Conservation (phyloP, 177 flowering plant species). For the Vitis hybrid region DNA sequence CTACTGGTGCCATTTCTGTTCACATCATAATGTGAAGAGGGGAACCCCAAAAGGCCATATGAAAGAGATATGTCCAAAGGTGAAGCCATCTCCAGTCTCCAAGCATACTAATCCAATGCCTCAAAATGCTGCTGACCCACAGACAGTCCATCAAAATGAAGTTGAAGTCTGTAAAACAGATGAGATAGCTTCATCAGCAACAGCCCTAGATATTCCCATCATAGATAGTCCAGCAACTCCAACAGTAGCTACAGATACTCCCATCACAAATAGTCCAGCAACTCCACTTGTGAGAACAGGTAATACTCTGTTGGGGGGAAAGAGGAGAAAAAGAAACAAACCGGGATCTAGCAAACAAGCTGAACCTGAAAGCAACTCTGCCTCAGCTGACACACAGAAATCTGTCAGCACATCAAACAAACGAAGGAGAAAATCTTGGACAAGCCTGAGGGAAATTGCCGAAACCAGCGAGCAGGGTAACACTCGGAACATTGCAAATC, state of each 20-base stretch:
- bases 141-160: background rate
- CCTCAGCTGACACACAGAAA: slow-evolving; percentile 25
- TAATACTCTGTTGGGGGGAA: slow-evolving; percentile 37
- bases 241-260: slow-evolving; percentile 4
- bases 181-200: slow-evolving; percentile 5
- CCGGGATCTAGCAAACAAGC: slow-evolving; percentile 35
- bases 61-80: slow-evolving; percentile 49
- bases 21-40: slow-evolving; percentile 53
- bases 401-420: slow-evolving; percentile 32
- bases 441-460: slow-evolving; percentile 70
- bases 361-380: slow-evolving; percentile 26
- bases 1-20: slow-evolving; percentile 73
- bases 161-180: background rate
- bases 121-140: background rate
- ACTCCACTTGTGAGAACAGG: slow-evolving; percentile 29
- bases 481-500: slow-evolving; percentile 21
- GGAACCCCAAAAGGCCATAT: slow-evolving; percentile 71
- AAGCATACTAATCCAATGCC: slow-evolving; percentile 1
- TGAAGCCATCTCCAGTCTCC: slow-evolving; percentile 16
- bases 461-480: slow-evolving; percentile 30
- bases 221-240: slow-evolving; percentile 3
- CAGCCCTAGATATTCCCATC: background rate
- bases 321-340: slow-evolving; percentile 40
- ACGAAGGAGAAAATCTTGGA: slow-evolving; percentile 65
- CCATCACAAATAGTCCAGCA: slow-evolving; percentile 20